phyloP scores from a whole-genome alignment of 768 basidiomycete species.

The Steccherinum ochraceum region DNA sequence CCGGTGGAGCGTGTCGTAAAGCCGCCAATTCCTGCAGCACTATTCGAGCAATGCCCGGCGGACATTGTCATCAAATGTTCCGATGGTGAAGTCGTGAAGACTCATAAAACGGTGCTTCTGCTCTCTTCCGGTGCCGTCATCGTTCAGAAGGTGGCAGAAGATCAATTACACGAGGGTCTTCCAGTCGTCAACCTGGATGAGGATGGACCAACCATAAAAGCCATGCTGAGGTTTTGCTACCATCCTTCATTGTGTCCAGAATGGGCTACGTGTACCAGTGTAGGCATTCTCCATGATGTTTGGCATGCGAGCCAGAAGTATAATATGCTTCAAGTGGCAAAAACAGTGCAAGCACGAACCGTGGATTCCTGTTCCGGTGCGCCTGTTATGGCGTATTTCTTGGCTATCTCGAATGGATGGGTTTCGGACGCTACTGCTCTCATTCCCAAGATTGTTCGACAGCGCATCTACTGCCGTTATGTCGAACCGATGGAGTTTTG shows the following conservation, averaged over 20 bases:
- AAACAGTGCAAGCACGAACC: neutral
- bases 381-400: slow-evolving; percentile 3
- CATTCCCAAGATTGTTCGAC: too few species aligned
- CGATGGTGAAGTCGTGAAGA: neutral
- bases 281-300: neutral
- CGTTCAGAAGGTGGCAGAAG: neutral
- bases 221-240: neutral
- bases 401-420: slow-evolving; percentile 3
- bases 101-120: neutral
- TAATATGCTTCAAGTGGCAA: neutral
- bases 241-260: too few species aligned
- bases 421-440: too few species aligned
- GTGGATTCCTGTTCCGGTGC: neutral
- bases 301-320: neutral
- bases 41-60: neutral
- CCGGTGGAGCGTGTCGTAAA: neutral
- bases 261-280: too few species aligned
- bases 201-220: neutral
- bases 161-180: neutral
- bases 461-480: too few species aligned
- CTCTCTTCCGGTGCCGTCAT: neutral
- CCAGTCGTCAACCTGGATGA: neutral
- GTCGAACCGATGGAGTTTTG: too few species aligned
- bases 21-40: neutral
- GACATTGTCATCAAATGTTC: neutral